These are phyloP conservation scores for Epichloe sibirici DNA, from an alignment of 2,329 filamentous ascomycete species.

Conservation along the genomic window DNA sequence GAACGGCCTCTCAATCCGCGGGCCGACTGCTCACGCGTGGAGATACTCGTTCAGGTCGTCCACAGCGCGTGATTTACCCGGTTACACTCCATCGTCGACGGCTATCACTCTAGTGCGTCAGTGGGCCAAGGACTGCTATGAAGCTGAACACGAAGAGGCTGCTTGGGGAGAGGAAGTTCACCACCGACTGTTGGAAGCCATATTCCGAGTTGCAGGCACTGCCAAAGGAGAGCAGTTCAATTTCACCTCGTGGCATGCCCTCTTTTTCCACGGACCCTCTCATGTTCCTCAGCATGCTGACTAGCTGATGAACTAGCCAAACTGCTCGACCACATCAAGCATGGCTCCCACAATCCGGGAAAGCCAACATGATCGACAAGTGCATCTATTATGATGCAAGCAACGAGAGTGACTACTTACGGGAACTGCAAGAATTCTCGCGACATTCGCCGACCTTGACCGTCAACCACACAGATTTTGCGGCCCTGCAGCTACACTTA, in stretches of 20 bases:
- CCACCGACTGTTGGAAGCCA: background rate
- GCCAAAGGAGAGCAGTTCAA: background rate
- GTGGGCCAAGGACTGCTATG: background rate
- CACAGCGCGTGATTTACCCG: background rate
- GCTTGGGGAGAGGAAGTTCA: background rate
- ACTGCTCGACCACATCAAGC: background rate
- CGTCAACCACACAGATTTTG: constrained; percentile 4
- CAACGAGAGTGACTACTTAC: background rate
- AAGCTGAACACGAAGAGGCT: background rate
- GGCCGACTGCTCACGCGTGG: background rate
- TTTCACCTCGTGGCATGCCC: background rate
- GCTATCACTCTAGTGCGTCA: background rate
- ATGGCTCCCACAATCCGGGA: background rate
- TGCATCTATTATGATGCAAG: background rate
- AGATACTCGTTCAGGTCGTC: background rate
- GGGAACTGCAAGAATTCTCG: background rate
- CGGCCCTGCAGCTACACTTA: background rate
- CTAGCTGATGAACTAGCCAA: background rate
- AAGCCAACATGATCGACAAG: background rate
- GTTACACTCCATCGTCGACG: background rate
- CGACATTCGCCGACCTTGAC: background rate
- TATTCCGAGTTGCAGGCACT: background rate
- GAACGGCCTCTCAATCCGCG: background rate
- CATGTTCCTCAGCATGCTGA: background rate
- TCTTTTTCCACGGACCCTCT: background rate